A percentile compares a stretch with the other conserved stretches of the same genome.
Evolutionary conservation across 2,329 filamentous ascomycete genomes (phyloP).

Genomic region (Sarocladiaceae sp.): DNA sequence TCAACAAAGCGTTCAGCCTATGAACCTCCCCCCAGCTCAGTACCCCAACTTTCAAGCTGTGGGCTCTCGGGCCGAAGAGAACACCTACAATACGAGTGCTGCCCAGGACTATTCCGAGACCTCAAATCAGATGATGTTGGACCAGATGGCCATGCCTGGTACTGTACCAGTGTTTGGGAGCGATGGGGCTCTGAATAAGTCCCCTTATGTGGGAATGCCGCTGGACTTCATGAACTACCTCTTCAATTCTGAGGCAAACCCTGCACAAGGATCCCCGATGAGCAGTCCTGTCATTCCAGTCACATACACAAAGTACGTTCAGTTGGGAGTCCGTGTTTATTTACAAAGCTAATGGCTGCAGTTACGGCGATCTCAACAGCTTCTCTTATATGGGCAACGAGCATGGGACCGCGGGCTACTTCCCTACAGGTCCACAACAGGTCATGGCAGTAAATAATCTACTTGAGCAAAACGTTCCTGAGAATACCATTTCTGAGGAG

Average conservation of each 20-base stretch:
- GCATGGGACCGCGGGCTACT: slow-evolving; percentile 47
- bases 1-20: slow-evolving; percentile 59
- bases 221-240: slow-evolving; percentile 85
- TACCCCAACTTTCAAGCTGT: slow-evolving; percentile 36
- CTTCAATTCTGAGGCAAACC: slow-evolving; percentile 51
- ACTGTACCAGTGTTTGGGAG: slow-evolving; percentile 84
- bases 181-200: slow-evolving; percentile 74
- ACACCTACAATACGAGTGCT: slow-evolving; percentile 13
- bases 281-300: slow-evolving; percentile 41
- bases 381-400: slow-evolving; percentile 46
- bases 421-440: slow-evolving; percentile 62
- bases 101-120: slow-evolving; percentile 42
- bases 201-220: slow-evolving; percentile 76
- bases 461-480: slow-evolving; percentile 73
- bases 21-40: slow-evolving; percentile 59
- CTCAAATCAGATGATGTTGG: slow-evolving; percentile 49
- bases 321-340: background rate
- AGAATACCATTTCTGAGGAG: slow-evolving; percentile 78
- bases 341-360: slow-evolving; percentile 24
- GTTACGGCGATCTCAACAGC: slow-evolving; percentile 47
- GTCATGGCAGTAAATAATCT: slow-evolving; percentile 88
- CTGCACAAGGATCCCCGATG: slow-evolving; percentile 18
- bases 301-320: slow-evolving; percentile 41
- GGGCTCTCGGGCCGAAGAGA: slow-evolving; percentile 28
- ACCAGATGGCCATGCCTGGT: slow-evolving; percentile 59